Evolutionary conservation across 768 basidiomycete species (phyloP), one percentile per base, ranked within the genome.

Genomic region (Mycena metata): DNA sequence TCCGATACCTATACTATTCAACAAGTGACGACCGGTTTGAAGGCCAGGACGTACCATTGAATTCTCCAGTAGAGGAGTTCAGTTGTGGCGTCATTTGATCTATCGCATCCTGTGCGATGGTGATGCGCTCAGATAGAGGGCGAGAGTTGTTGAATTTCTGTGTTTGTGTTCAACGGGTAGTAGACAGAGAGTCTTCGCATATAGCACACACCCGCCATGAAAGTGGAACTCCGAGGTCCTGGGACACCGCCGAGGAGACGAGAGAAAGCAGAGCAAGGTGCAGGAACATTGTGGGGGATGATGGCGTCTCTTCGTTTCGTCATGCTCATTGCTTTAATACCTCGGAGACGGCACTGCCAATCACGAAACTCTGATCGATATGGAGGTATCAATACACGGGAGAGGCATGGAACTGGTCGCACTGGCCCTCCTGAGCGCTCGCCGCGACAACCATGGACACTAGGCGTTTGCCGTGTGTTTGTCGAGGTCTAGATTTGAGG

Each of bases 101-200:
- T 63, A 85, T 83, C 9, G 80, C 83, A 67, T 79, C 76, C 65
- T 84, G 80, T 2, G 85, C 77, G 33, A 85, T 78, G 7, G 78
- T 73, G n/a, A 84, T 79, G 16, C 83, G 82, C 61, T 84, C 78
- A 21, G 76, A 70, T n/a, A 78, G 63, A 7, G 79, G 71, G 21
- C 82, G 79, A 9, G 78, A 76, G 69, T 81, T 86, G 69, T 51
- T 79, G 69, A 80, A 81, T 77, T 87, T 79, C 86, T 86, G 49
- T 11, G 21, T 21, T 24, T 30, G 19, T 21, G 15, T 15, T 61
- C 47, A 45, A 21, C n/a, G 16, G 15, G 15, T 49, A 46, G 39
- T 17, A 33, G 21, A 23, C 8, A 23, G 12, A 24, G 33, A n/a
- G n/a, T n/a, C n/a, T n/a, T n/a, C n/a, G n/a, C n/a, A n/a, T 4